Base-by-base conservation (phyloP, 1,284 basidiomycete genomes). In the Vanrija humicola region DNA sequence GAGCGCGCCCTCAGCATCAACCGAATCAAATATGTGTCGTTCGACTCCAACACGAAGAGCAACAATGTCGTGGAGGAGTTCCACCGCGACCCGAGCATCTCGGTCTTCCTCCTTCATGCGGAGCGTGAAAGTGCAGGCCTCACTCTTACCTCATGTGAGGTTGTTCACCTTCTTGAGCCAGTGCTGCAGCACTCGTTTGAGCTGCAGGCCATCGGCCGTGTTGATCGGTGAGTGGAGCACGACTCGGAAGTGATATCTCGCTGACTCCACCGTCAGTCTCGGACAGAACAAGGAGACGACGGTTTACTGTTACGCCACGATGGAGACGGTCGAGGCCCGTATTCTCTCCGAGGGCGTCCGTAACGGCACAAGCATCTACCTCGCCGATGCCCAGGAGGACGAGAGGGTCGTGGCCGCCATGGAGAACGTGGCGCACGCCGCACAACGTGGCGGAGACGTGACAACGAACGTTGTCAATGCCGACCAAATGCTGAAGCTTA, bases 81-180 rank as follows among this genome's bases (percentile, higher is more conserved):
- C 56, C 55, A 65, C 34, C 66, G 66, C 26, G 70, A 76, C 42
- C 46, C 62, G n/a, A 55, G 48, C 18, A 75, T 77, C 57, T 51
- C 64, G 15, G 74, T 75, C 9, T 77, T 76, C 58, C 61, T 76
- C 18, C 59, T 77, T 16, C 74, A 77, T 52, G 75, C 74, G 5
- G 74, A 77, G 56, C 58, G 67, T 23, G 73, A 75, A 49, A 74
- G 72, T 48, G 66, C 74, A 12, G 75, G 75, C 8, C 61, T 77
- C 56, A 76, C 75, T 1, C 54, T 77, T 51, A 77, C 75, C 0
- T 66, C 70, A 1, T 74, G 72, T 29, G 58, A 62, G n/a, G 72
- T 74, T 1, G 74, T 75, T n/a, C 75, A 77, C 54, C 61, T 77
- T 12, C 66, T 77, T 21, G 75, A 77, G 54, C 75, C 75, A 3